Conservation (phyloP, 805 yeast species). For the Lipomyces starkeyi region DNA sequence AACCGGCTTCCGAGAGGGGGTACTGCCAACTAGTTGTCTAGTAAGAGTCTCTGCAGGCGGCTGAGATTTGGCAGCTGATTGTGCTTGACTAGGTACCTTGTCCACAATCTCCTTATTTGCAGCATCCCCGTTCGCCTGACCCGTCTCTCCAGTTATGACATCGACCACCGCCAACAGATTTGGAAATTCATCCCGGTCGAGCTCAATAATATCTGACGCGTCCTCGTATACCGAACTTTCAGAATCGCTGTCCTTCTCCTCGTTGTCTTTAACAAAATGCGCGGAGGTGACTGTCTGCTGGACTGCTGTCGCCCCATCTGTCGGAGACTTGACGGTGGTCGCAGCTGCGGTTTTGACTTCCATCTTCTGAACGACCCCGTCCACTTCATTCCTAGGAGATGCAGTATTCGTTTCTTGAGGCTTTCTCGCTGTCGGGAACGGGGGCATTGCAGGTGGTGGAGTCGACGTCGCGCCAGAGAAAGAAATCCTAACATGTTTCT, state of each 20-base stretch:
- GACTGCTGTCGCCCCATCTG: neutral
- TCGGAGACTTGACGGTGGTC: neutral
- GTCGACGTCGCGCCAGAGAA: constrained; percentile 14
- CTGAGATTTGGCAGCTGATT: neutral
- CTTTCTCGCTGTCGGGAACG: neutral
- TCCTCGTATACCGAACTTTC: constrained; percentile 10
- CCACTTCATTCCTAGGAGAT: neutral
- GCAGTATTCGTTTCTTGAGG: neutral
- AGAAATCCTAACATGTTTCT: constrained; percentile 26
- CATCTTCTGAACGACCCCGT: neutral
- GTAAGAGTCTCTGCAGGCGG: constrained; percentile 84
- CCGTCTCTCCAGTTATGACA: neutral
- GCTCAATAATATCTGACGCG: constrained; percentile 5
- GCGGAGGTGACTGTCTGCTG: neutral
- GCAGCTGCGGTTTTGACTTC: neutral
- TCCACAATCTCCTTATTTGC: constrained; percentile 73
- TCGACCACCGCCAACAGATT: constrained; percentile 15
- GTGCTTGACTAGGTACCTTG: constrained; percentile 50
- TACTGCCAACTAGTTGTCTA: neutral
- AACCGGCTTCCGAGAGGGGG: constrained; percentile 7
- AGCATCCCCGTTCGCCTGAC: neutral
- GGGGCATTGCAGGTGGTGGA: constrained; percentile 2
- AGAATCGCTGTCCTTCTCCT: constrained; percentile 2
- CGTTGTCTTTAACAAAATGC: neutral
- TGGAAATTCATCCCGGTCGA: constrained; percentile 7